Evolutionary conservation across 768 basidiomycete genomes (phyloP), one percentile per base, ranked within the genome.

Genomic region (Pleurotus salmoneostramineus): DNA sequence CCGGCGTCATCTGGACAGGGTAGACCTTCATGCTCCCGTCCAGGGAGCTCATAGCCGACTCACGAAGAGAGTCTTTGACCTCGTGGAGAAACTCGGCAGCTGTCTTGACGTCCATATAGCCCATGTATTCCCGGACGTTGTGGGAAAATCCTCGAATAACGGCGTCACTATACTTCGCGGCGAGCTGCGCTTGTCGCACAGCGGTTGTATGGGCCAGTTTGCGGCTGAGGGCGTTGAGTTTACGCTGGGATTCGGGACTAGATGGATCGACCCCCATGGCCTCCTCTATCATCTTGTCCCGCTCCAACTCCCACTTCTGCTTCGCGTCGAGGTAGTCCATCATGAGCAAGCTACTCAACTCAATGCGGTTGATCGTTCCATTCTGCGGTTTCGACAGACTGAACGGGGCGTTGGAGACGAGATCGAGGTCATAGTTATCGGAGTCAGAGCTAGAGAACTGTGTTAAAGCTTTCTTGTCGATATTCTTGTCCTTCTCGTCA

Each of bases 101-200:
- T 31, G 49, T 62, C 31, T 61, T 61, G 51, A 68, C 62, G 42
- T 68, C 66, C 46, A 68, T 56, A 52, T 67, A 69, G 7, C 68
- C 66, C 42, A 69, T 57, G 54, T 68, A 69, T 55, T 65, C 61
- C 8, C 67, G 63, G 44, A 69, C 62, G 21, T 57, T 60, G 51
- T 69, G 68, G 8, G 64, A 65, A 57, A 63, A 68, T 5, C 68
- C 68, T 50, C 67, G 68, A 21, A 69, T 66, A 27, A 69, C 68
- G 2, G 67, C 66, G 21, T 69, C 68, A 14, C 62, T 54, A 54
- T 69, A 64, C 50, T 69, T 69, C 8, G 68, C 46, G 0, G 68
- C 64, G 5, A 69, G 59, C 48, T 68, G 68, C 2, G 63, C 57
- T 34, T 69, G 62, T 6, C 64, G 64, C 8, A 66, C 66, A 8